Evolutionary conservation across 352 stramenopile species (phyloP), one percentile per base, ranked within the genome.

Genomic region (Pythium diclinum): DNA sequence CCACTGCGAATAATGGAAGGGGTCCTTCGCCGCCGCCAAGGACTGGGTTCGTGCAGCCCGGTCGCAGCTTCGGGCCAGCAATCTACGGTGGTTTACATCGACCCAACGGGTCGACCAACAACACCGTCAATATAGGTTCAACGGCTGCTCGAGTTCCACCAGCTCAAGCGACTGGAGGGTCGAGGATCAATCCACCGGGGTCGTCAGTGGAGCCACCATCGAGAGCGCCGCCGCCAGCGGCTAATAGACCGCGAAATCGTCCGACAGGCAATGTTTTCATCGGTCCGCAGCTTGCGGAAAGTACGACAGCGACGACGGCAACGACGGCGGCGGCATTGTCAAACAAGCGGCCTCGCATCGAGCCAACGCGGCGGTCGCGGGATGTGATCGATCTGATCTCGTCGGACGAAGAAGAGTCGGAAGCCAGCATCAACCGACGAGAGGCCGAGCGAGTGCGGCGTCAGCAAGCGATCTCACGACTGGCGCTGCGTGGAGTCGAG

Each of bases 311-410:
- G 33, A 11, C n/a, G 19, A 40, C n/a, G 14, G 16, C 19, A 10
- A 38, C 21, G 8, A 32, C 25, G 25, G 25, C 25, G 25, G 4
- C 25, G 25, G 25, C 25, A 28, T 28, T 28, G 9, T 55, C 48
- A 19, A 34, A 28, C 25, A 55, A 55, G 21, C 48, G 48, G 48
- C 21, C 48, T 3, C 48, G 17, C 23, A 68, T 40, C 16, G 55
- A 30, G 38, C 56, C 14, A 7, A 25, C 23, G 25, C 59, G 42
- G 70, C 56, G 21, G 69, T 56, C 58, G 4, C 9, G 13, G 7
- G 68, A 67, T n/a, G 48, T 78, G 17, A 78, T 78, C 28, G 71
- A 75, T 59, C 55, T 78, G 49, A 78, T 78, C 23, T 78, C 71
- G 6, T 77, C 71, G 6, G 67, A 70, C 33, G 71, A 78, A n/a